Conservation (phyloP, 2,329 filamentous ascomycete genomes). For the Epichloe sp. region DNA sequence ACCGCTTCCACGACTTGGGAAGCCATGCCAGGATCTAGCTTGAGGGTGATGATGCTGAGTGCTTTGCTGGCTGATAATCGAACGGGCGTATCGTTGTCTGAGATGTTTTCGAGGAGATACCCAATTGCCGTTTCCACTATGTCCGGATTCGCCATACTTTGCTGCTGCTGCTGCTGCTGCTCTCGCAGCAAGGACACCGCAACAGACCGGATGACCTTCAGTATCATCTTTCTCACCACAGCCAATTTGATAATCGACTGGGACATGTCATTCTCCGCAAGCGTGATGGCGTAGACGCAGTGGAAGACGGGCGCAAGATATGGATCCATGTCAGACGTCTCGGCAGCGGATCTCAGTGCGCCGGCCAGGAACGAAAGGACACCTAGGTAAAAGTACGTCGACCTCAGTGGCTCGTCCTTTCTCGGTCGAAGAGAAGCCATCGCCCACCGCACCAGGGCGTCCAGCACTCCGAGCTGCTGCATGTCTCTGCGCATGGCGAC, state of each 20-base stretch:
- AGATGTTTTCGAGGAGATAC: conserved; percentile 62
- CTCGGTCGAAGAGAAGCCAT: conserved; percentile 43
- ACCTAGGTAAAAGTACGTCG: conserved; percentile 67
- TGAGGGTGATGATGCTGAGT: conserved; percentile 73
- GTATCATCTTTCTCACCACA: conserved; percentile 64
- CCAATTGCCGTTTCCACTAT: conserved; percentile 72
- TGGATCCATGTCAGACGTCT: conserved; percentile 59
- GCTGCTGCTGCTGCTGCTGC: conserved; percentile 23
- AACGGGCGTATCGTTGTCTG: conserved; percentile 84
- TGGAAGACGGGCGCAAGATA: conserved; percentile 55
- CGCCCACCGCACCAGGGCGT: conserved; percentile 58
- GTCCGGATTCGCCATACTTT: conserved; percentile 29
- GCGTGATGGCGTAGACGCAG: conserved; percentile 45
- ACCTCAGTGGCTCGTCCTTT: conserved; percentile 22
- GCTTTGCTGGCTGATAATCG: conserved; percentile 86
- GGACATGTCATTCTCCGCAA: conserved; percentile 33
- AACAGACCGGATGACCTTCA: conserved; percentile 74
- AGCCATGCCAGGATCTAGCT: conserved; percentile 67
- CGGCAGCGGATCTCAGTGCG: conserved; percentile 53
- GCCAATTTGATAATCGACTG: conserved; percentile 55
- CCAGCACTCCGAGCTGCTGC: conserved; percentile 60
- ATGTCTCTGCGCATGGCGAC: conserved; percentile 79
- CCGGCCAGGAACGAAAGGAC: conserved; percentile 68
- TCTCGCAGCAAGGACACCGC: conserved; percentile 51
- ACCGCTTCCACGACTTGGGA: conserved; percentile 79